Evolutionary conservation across 202 grass and related monocot species (phyloP).

Genomic region (Bolboschoenoplectus hybrid): DNA sequence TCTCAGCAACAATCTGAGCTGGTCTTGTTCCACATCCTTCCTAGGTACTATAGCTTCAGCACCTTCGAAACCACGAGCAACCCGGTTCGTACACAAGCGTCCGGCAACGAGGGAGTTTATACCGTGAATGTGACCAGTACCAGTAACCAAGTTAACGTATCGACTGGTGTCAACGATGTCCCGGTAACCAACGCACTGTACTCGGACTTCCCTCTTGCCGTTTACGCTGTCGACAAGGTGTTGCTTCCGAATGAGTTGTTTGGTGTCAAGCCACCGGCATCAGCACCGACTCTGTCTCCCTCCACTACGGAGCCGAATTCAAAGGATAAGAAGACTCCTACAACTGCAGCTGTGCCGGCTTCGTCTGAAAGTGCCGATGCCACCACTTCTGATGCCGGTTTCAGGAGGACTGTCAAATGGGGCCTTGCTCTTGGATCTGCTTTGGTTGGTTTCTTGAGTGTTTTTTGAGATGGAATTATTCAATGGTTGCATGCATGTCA

Average conservation of each 20-base stretch:
- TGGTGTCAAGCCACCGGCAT: background rate
- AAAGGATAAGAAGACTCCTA: slow-evolving; percentile 24
- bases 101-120: slow-evolving; percentile 44
- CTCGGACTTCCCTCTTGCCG: slow-evolving; percentile 55
- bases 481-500: background rate
- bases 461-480: slow-evolving; percentile 8
- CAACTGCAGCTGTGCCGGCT: slow-evolving; percentile 4
- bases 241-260: slow-evolving; percentile 38
- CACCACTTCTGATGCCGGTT: background rate
- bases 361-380: slow-evolving; percentile 16
- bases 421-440: slow-evolving; percentile 29
- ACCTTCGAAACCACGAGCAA: slow-evolving; percentile 54
- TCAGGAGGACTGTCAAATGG: slow-evolving; percentile 34
- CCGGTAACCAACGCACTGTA: slow-evolving; percentile 53
- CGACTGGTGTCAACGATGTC: slow-evolving; percentile 54
- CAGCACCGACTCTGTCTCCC: background rate
- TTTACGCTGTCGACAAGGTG: slow-evolving; percentile 66
- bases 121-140: slow-evolving; percentile 50
- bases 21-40: slow-evolving; percentile 52
- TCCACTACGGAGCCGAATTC: background rate
- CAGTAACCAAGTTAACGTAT: slow-evolving; percentile 48
- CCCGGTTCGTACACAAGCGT: slow-evolving; percentile 50
- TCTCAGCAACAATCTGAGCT: slow-evolving; percentile 44
- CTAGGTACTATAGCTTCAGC: slow-evolving; percentile 49
- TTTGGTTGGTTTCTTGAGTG: slow-evolving; percentile 25